These are phyloP conservation scores for Hibiscus trionum DNA, from an alignment of 345 rosid genomes.

Conservation along the genomic window DNA sequence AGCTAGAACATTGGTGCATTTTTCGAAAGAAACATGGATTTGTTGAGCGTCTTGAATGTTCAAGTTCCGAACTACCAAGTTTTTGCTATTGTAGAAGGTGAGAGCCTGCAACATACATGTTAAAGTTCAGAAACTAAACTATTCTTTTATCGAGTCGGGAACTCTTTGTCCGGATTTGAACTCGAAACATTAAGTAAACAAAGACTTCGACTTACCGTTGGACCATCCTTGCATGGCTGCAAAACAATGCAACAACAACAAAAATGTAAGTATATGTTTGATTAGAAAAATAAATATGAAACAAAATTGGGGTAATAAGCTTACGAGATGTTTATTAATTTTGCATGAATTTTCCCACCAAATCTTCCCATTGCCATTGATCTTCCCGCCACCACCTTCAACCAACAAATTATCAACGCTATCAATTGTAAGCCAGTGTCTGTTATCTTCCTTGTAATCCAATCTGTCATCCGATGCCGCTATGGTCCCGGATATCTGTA, in stretches of 20 bases:
- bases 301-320: not conserved
- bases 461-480: conserved; percentile 47
- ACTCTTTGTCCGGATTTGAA: not conserved
- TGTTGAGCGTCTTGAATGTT: conserved; percentile 62
- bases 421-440: conserved; percentile 56
- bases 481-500: conserved; percentile 54
- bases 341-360: conserved; percentile 97
- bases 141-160: not conserved
- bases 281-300: conserved; percentile 2
- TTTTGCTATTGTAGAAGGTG: conserved; percentile 50
- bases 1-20: conserved; percentile 39
- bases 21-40: conserved; percentile 56
- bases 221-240: conserved; percentile 77
- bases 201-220: conserved; percentile 52
- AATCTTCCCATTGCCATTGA: conserved; percentile 69
- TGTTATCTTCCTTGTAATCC: conserved; percentile 40
- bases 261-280: not conserved
- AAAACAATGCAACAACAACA: not conserved
- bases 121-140: not conserved
- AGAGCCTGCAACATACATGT: conserved; percentile 40
- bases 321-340: conserved; percentile 52
- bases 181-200: not conserved
- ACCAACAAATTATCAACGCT: conserved; percentile 35
- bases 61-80: conserved; percentile 38
- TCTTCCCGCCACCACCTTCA: conserved; percentile 48